Base-by-base conservation (phyloP, 163 green algal genomes). In the Trebouxia gelatinosa region DNA sequence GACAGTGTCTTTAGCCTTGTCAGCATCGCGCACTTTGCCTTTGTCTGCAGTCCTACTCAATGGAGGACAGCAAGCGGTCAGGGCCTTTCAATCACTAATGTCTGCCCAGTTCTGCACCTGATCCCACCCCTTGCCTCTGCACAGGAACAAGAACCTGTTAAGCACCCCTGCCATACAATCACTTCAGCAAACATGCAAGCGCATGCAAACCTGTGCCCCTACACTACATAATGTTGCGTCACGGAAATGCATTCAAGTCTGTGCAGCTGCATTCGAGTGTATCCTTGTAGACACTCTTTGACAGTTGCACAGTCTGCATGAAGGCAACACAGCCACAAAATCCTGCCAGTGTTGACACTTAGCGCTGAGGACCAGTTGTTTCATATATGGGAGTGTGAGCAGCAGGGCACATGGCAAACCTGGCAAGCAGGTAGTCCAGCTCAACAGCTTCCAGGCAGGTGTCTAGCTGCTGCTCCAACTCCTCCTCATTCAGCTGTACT, bases 401-500 rank as follows among this genome's bases (percentile, higher is more conserved):
- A 54, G 43, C 11, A 54, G 43, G 57, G 57, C 57, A 66, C 48
- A 19, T 3, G 31, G 4, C 6, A 32, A 23, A 87, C 78, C 89
- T 83, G 19, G n/a, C 62, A 19, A 96, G 82, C 64, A 97, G 85
- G 82, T 96, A 96, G 59, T 94, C 92, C 32, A 97, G 89, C 80
- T 97, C 93, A 48, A 97, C 93, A 0, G 87, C 89, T 48, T 87
- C 85, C 38, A 97, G 85, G 81, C 88, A 94, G n/a, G 66, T 66
- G 61, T 75, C 59, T 51, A 94, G 83, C 43, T 77, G 79, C 38
- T 68, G 71, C 37, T 92, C 85, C 65, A 87, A 29, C 57, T 81
- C 82, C 23, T 85, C 51, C 28, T 50, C 34, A 21, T n/a, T 38
- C 74, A 85, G 29, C 17, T 29, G 29, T 16, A 75, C 71, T 28